Base-by-base conservation (phyloP, 768 basidiomycete species). In the Scleroderma citrinum region DNA sequence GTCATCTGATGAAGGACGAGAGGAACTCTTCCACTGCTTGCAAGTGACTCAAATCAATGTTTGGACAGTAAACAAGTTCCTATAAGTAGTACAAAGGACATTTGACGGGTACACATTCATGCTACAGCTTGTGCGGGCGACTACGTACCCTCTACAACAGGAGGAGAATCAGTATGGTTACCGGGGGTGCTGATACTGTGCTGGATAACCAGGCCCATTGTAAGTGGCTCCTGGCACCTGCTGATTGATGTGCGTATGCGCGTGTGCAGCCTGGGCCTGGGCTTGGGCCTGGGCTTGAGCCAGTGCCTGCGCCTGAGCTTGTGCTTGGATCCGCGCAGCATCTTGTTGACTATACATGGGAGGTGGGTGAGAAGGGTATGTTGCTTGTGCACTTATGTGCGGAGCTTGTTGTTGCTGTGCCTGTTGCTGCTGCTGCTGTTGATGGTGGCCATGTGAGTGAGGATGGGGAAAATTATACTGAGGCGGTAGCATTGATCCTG, bases 401-500 rank as follows among this genome's bases (percentile, higher is more conserved):
- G 21, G 40, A 42, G 23, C 14, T 14, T 29, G 40, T n/a, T 42
- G 40, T n/a, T 29, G 40, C 40, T 63, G 70, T 11, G 64, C 60
- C 37, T 69, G 66, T 31, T 73, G 71, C 31, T 61, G 62, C 37
- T 70, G 73, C 47, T 71, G 78, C n/a, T 70, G 70, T 46, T 75
- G 81, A 37, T 77, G 76, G 44, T 69, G 71, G 10, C 57, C 60
- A n/a, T 74, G 69, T 14, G 74, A 68, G 51, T 80, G 81, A 2
- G 85, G 79, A 57, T 80, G 81, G 2, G 85, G 79, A 57, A 77
- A 87, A 59, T 80, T 83, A 62, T 82, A 87, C 20, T 76, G 62
- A 24, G 85, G 83, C 3, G 85, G 84, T 5, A 80, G 73, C 77
- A 85, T 83, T 30, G 82, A 73, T 37, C 81, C 77, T 38, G 72